These are phyloP conservation scores for Tolypocladium ovalisporum DNA, from an alignment of 2,329 filamentous ascomycete genomes.

Conservation along the genomic window DNA sequence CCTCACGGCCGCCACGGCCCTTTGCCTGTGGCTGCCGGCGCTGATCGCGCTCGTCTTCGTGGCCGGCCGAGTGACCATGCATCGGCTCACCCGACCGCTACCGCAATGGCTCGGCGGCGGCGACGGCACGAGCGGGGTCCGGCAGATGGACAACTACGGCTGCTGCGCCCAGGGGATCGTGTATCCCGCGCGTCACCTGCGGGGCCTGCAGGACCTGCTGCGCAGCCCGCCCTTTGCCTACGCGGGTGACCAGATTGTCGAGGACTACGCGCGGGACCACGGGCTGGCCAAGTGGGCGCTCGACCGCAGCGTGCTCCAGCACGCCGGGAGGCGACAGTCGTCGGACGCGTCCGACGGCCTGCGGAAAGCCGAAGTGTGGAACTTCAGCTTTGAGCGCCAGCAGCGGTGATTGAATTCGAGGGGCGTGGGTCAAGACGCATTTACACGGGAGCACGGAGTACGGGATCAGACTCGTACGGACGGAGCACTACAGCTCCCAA, in stretches of 20 bases:
- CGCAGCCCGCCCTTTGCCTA: slow-evolving; percentile 20
- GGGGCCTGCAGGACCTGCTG: slow-evolving; percentile 14
- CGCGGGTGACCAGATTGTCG: slow-evolving; percentile 23
- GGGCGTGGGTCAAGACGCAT: neutral
- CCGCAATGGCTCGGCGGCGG: neutral
- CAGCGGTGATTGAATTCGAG: neutral
- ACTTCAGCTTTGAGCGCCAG: slow-evolving; percentile 21
- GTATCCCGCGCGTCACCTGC: slow-evolving; percentile 19
- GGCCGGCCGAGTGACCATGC: slow-evolving; percentile 15
- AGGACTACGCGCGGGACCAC: slow-evolving; percentile 18
- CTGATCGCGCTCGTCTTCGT: slow-evolving; percentile 18
- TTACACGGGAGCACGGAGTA: neutral
- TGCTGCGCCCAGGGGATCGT: slow-evolving; percentile 27
- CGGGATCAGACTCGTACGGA: no score
- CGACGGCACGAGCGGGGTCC: slow-evolving; percentile 8
- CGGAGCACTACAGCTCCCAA: no score
- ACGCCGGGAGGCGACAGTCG: slow-evolving; percentile 21
- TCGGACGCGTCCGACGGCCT: slow-evolving; percentile 18
- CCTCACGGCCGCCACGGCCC: slow-evolving; percentile 12
- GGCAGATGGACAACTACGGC: slow-evolving; percentile 25
- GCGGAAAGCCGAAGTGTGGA: slow-evolving; percentile 20
- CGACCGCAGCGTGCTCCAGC: slow-evolving; percentile 25
- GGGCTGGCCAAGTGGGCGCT: slow-evolving; percentile 23
- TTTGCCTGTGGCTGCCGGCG: slow-evolving; percentile 21
- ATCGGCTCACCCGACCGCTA: slow-evolving; percentile 12